Conservation (phyloP, 352 stramenopile species). For the Aphanomyces stellatus region DNA sequence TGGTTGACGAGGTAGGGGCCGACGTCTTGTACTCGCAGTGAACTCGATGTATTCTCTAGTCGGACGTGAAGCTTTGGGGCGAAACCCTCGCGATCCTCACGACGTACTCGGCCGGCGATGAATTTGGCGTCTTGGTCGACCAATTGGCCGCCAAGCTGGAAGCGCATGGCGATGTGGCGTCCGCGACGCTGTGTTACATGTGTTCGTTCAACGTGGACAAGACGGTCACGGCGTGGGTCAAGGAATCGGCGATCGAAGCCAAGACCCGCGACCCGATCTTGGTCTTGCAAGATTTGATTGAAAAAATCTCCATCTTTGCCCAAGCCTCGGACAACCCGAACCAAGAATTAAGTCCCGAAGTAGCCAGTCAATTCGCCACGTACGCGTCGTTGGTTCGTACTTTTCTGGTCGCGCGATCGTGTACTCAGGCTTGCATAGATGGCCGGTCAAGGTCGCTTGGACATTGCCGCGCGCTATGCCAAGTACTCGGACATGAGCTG, state of each 20-base stretch:
- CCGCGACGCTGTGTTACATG: constrained; percentile 96
- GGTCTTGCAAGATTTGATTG: constrained; percentile 93
- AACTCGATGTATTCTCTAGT: constrained; percentile 23
- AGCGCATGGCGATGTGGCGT: constrained; percentile 78
- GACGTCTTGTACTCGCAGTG: constrained; percentile 25
- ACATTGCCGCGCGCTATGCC: constrained; percentile 90
- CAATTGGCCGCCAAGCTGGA: constrained; percentile 90
- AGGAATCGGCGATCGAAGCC: constrained; percentile 77
- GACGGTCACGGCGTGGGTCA: constrained; percentile 83
- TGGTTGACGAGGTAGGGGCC: constrained; percentile 53
- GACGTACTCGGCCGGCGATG: constrained; percentile 95
- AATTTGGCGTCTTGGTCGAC: constrained; percentile 95
- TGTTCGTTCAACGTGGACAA: constrained; percentile 90
- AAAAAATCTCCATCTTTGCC: constrained; percentile 93
- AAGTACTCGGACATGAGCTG: constrained; percentile 68
- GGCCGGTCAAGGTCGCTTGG: constrained; percentile 87
- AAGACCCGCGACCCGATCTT: constrained; percentile 55
- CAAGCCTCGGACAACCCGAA: constrained; percentile 79
- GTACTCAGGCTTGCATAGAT: constrained; percentile 41
- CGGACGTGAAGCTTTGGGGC: constrained; percentile 91
- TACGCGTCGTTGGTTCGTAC: constrained; percentile 82
- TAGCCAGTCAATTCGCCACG: constrained; percentile 85
- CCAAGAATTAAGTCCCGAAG: constrained; percentile 79
- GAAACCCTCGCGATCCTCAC: constrained; percentile 97
- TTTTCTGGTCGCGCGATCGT: constrained; percentile 15